Conservation (phyloP, 129 eudicot genomes). For the Ambrosia trifida region DNA sequence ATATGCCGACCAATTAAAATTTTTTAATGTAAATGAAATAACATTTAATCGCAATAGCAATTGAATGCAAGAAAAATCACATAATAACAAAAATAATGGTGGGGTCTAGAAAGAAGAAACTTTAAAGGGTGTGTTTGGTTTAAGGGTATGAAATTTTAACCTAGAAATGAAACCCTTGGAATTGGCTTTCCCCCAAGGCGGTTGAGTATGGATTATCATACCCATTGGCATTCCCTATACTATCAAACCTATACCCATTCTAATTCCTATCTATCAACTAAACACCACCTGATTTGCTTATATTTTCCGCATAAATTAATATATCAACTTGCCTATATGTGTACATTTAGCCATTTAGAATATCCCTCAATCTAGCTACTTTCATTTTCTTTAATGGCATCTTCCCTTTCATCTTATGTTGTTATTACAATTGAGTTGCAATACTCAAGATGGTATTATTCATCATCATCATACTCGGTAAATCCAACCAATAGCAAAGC, state of each 20-base stretch:
- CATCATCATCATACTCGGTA: no score
- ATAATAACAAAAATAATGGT: conserved; percentile 5
- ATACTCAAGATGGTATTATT: conserved; percentile 8
- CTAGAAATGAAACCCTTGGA: neutral
- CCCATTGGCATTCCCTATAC: neutral
- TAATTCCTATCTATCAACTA: neutral
- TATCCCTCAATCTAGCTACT: conserved; percentile 13
- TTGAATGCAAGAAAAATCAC: conserved; percentile 9
- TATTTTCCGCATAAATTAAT: neutral
- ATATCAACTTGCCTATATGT: conserved; percentile 13
- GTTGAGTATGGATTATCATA: neutral
- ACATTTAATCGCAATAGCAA: conserved; percentile 3
- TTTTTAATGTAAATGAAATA: conserved; percentile 2
- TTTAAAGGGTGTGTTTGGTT: neutral
- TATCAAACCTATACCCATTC: neutral
- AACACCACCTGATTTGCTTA: neutral
- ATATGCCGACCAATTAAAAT: conserved; percentile 4
- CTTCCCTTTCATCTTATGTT: conserved; percentile 12
- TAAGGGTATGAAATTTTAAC: neutral
- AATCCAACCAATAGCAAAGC: no score
- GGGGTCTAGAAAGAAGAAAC: conserved; percentile 11
- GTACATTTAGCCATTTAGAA: conserved; percentile 19
- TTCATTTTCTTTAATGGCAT: neutral
- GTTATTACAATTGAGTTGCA: conserved; percentile 6
- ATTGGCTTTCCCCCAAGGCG: neutral